A percentile compares a stretch with the other conserved stretches of the same genome.
Conservation (phyloP, 495 filamentous ascomycete genomes). For the Trypethelium eluteriae region DNA sequence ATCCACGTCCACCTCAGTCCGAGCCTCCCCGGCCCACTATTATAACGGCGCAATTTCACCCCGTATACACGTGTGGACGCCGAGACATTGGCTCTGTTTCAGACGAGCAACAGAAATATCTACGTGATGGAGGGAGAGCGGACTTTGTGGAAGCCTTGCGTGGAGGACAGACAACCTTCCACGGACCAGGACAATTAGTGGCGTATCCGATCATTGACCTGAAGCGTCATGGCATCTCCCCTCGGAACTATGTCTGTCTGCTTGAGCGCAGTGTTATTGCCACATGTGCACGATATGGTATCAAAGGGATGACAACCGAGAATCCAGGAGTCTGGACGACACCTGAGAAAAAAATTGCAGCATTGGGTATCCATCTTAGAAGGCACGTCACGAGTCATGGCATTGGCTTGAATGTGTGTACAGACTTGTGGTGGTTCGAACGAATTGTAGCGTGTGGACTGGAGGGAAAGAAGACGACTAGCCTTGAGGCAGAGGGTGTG, state of each 20-base stretch:
- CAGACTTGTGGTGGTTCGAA: slow-evolving; percentile 61
- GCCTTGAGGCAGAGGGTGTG: slow-evolving; percentile 40
- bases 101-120: slow-evolving; percentile 34
- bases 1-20: slow-evolving; percentile 19
- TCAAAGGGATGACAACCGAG: slow-evolving; percentile 55
- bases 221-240: slow-evolving; percentile 44
- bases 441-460: slow-evolving; percentile 84
- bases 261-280: slow-evolving; percentile 70
- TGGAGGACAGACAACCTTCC: slow-evolving; percentile 89
- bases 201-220: slow-evolving; percentile 83
- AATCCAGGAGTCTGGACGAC: slow-evolving; percentile 83
- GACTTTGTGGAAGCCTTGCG: slow-evolving; percentile 63
- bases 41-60: slow-evolving; percentile 74
- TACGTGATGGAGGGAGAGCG: slow-evolving; percentile 43
- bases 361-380: slow-evolving; percentile 79
- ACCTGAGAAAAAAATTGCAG: slow-evolving; percentile 61
- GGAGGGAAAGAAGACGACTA: slow-evolving; percentile 68
- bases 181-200: slow-evolving; percentile 87
- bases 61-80: slow-evolving; percentile 85
- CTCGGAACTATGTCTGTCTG: slow-evolving; percentile 61
- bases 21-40: slow-evolving; percentile 55
- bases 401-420: slow-evolving; percentile 71
- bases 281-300: slow-evolving; percentile 48
- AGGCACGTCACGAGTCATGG: slow-evolving; percentile 82
- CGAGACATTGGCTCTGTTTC: slow-evolving; percentile 61